Evolutionary conservation across 306 rosid genomes (phyloP), one percentile per base, ranked within the genome.

Genomic region (Delonix regia): DNA sequence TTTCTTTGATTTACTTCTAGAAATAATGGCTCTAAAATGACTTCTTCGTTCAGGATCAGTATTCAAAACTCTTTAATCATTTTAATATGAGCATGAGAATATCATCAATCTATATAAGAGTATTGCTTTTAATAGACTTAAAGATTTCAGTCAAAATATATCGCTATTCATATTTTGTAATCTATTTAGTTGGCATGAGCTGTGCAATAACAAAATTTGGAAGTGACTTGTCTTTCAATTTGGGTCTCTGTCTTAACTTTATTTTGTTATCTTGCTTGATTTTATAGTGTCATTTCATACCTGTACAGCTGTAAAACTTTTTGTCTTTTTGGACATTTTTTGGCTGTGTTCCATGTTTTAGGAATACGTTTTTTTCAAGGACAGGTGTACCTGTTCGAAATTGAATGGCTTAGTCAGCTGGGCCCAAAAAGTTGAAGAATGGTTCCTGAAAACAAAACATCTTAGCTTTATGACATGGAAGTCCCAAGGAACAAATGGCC

Each of bases 381-480:
- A 47, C 33, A 16, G 11, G 48, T 52, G 47, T n/a, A 0, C 2
- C 13, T 41, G 38, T 22, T 42, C 21, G n/a, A n/a, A n/a, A n/a
- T n/a, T n/a, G 44, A 39, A 41, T 55, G 73, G 55, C 73, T 75
- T 56, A 48, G 75, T 19, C 47, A 70, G 11, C 34, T 49, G 78
- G 86, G 77, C 71, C 70, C 60, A 56, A 70, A 56, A 53, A 27
- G 59, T 63, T 24, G n/a, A 22, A 19, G 21, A 15, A 6, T 30
- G 55, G 67, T 73, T 66, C 36, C 14, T 68, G 55, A 22, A 74
- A 78, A 78, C 68, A 79, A 9, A 49, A 38, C 75, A 51, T 66
- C 47, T 41, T 38, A 47, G n/a, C 53, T 53, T 69, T 21, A 45
- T 39, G 73, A 12, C 74, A 73, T 27, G 30, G n/a, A 33, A 42